These are phyloP conservation scores for Xylaria intraflava DNA, from an alignment of 495 filamentous ascomycete genomes.

Conservation along the genomic window DNA sequence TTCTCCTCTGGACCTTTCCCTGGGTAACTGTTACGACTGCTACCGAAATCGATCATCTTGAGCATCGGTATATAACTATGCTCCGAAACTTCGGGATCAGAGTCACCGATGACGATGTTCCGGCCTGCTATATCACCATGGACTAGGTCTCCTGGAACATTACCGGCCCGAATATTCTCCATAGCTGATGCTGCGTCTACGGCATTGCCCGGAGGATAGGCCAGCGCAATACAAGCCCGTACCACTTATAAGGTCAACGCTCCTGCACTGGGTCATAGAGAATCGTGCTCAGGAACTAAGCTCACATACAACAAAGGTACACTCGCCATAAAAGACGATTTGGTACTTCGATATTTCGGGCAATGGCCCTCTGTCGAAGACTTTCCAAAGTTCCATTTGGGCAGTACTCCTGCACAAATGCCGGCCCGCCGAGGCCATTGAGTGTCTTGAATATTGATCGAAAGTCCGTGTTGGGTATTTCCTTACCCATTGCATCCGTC, in stretches of 20 bases:
- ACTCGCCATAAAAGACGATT: neutral
- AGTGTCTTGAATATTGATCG: neutral
- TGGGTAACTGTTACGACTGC: neutral
- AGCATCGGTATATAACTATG: neutral
- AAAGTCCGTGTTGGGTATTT: too few species aligned
- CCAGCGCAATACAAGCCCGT: neutral
- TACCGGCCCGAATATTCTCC: neutral
- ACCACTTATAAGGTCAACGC: neutral
- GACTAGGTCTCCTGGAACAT: neutral
- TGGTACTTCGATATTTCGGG: neutral
- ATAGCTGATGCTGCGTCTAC: too few species aligned
- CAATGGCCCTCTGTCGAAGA: neutral
- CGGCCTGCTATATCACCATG: neutral
- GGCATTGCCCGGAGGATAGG: neutral
- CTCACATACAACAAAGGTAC: neutral
- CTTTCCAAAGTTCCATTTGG: neutral
- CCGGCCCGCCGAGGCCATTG: neutral
- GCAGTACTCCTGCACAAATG: neutral
- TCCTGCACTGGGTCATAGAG: neutral
- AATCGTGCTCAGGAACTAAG: too few species aligned
- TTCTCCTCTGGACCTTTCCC: neutral
- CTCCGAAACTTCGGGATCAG: neutral
- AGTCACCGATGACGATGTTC: neutral
- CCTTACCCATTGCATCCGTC: neutral
- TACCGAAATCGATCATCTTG: slow-evolving; percentile 1